Conservation (phyloP, 208 protist species). For the Leishmania guyanensis region DNA sequence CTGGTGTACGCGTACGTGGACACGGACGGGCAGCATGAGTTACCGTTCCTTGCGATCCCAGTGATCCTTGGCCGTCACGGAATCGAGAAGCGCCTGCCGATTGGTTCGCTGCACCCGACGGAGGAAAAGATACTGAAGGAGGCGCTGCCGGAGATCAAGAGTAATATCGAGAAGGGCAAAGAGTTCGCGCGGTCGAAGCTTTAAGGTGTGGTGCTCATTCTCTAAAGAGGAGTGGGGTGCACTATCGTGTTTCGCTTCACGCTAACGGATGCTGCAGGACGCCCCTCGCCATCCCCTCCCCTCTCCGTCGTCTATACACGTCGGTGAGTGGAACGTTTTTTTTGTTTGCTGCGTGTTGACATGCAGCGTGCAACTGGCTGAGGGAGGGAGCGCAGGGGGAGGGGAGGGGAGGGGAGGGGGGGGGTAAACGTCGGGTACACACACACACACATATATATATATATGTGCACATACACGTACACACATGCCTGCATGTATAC, state of each 20-base stretch:
- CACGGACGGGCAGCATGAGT: conserved; percentile 71
- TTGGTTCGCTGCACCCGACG: conserved; percentile 49
- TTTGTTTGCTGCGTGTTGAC: too few species aligned
- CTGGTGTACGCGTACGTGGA: conserved; percentile 85
- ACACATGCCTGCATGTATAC: neutral
- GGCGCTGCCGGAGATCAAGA: conserved; percentile 53
- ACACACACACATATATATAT: neutral
- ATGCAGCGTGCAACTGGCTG: neutral
- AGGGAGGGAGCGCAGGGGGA: neutral
- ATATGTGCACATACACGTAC: neutral
- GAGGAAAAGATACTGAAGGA: conserved; percentile 50
- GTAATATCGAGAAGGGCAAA: conserved; percentile 80
- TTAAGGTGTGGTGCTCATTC: conserved; percentile 26
- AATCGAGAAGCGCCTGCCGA: conserved; percentile 78
- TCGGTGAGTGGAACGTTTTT: neutral
- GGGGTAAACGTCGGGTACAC: neutral
- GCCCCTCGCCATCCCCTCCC: neutral
- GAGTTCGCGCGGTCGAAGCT: conserved; percentile 80
- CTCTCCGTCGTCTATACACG: neutral
- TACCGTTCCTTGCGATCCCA: conserved; percentile 75
- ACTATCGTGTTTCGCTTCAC: neutral
- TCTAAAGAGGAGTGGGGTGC: neutral
- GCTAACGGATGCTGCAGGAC: too few species aligned
- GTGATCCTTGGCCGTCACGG: conserved; percentile 76
- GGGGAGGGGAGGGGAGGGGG: neutral